Conservation (phyloP, 2,329 filamentous ascomycete genomes). For the Beauveria rudraprayagi region DNA sequence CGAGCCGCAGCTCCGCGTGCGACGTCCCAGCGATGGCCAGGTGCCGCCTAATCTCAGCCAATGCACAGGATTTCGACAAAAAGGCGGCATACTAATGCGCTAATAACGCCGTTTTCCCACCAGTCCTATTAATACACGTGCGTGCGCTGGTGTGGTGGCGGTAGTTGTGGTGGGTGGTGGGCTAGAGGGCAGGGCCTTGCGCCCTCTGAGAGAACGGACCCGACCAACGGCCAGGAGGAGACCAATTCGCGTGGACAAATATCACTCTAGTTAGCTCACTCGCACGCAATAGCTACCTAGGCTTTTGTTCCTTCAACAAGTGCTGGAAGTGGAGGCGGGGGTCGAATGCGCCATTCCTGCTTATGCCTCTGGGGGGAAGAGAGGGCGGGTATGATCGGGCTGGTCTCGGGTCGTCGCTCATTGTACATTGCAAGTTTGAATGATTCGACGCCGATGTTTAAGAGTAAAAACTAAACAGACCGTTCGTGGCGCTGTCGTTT, state of each 20-base stretch:
- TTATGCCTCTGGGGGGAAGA: background rate
- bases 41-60: background rate
- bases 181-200: background rate
- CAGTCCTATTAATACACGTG: background rate
- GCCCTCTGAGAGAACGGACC: background rate
- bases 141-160: background rate
- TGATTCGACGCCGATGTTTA: no score
- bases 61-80: background rate
- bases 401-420: background rate
- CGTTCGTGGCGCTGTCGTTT: background rate
- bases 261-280: background rate
- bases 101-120: no score
- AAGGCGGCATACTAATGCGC: no score
- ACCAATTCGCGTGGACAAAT: background rate
- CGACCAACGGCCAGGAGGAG: background rate
- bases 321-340: background rate
- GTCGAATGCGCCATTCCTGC: background rate
- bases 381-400: background rate
- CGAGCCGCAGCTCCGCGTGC: background rate
- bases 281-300: background rate
- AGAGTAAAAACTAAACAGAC: background rate
- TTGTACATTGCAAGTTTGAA: no score
- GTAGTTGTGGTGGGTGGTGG: background rate
- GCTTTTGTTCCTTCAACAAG: background rate
- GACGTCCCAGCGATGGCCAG: background rate